Base-by-base conservation (phyloP, 2,329 filamentous ascomycete species). In the Aspergillus awamori region DNA sequence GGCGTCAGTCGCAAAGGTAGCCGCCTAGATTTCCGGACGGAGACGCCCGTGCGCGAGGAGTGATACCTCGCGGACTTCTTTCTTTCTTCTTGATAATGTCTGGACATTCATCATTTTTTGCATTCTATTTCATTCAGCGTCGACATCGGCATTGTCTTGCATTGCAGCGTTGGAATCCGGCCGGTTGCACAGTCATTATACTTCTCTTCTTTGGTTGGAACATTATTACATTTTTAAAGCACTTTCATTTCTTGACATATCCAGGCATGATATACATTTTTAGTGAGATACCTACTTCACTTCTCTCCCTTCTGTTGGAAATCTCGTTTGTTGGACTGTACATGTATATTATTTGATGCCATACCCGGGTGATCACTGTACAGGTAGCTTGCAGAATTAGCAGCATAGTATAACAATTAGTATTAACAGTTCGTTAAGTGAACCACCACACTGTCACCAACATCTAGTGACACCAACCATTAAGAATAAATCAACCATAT, bases 1-100 rank as follows among this genome's bases (percentile, higher is more conserved):
- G 74, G 74, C 8, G 82, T 93, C 54, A 88, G 89, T 30, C 89
- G 87, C 74, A 92, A 90, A 79, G 80, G 80, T 49, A 87, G 84
- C 71, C 88, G 86, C 74, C 79, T 70, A 61, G 83, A 80, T 72
- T 81, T 78, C 38, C 69, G 72, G 62, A 70, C 74, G 33, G 70
- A 70, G 36, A 33, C 63, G 11, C 62, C 67, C 17, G 60, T 79
- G 39, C 72, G 64, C 39, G 77, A 79, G 66, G 77, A 79, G 68
- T 79, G 65, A 71, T 61, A 63, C 62, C 57, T 63, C 54, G 43
- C 58, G 55, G 62, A 39, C 63, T 47, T 61, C 58, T 57, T 66
- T 53, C 11, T 58, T 60, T 64, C 65, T 59, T 65, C 57, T 65
- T 57, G 61, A 33, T 67, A 66, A 69, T 70, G 65, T 67, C 68